phyloP scores from a whole-genome alignment of 805 yeast species.

The Nakazawaea siamensis region DNA sequence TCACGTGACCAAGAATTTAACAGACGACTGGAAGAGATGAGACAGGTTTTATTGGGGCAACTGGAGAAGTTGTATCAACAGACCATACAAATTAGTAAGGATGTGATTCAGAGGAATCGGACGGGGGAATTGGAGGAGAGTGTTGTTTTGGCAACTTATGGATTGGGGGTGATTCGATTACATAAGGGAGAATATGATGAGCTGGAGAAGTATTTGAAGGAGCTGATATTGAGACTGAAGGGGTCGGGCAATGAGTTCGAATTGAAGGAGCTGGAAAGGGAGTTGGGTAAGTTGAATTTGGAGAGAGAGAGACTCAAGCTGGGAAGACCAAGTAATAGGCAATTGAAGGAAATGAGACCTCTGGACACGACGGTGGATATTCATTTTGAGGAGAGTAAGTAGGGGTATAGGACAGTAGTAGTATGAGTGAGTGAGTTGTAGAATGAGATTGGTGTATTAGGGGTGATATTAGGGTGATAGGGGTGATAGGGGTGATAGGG shows the following conservation, averaged over 20 bases:
- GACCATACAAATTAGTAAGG: slow-evolving; percentile 13
- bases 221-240: slow-evolving; percentile 63
- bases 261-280: slow-evolving; percentile 56
- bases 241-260: slow-evolving; percentile 59
- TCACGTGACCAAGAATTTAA: too few species aligned
- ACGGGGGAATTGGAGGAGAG: slow-evolving; percentile 42
- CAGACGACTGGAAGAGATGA: too few species aligned
- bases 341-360: slow-evolving; percentile 5
- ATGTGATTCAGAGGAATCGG: slow-evolving; percentile 20
- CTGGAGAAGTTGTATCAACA: slow-evolving; percentile 12
- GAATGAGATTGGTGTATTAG: too few species aligned
- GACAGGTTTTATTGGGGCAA: neutral
- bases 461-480: too few species aligned
- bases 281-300: slow-evolving; percentile 42
- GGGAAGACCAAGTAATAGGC: slow-evolving; percentile 3
- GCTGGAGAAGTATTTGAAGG: slow-evolving; percentile 56
- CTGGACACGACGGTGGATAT: slow-evolving; percentile 9
- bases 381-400: slow-evolving; percentile 2
- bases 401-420: too few species aligned
- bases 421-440: too few species aligned
- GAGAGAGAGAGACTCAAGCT: slow-evolving; percentile 11
- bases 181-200: slow-evolving; percentile 46
- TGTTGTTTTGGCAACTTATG: slow-evolving; percentile 75
- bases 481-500: too few species aligned
- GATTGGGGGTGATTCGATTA: slow-evolving; percentile 73